These are phyloP conservation scores for Meredithiella fracta DNA, from an alignment of 2,329 filamentous ascomycete genomes.

Conservation along the genomic window DNA sequence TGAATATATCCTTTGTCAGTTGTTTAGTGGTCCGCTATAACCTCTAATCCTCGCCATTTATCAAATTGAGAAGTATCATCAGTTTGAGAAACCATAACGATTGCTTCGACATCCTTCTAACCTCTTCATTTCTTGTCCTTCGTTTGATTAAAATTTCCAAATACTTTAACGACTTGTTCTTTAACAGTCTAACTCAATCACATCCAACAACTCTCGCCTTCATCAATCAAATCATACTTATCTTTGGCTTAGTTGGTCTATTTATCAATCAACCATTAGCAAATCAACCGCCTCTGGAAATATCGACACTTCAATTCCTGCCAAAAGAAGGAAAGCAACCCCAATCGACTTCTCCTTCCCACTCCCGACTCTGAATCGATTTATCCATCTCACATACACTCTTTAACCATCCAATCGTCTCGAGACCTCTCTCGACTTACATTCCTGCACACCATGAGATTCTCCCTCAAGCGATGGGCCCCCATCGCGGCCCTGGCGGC, in stretches of 20 bases:
- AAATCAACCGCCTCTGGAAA: background rate
- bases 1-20: background rate
- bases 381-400: background rate
- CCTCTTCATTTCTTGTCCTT: slow-evolving; percentile 4
- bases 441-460: slow-evolving; percentile 26
- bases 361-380: too few relatives aligned
- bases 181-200: background rate
- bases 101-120: background rate
- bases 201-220: background rate
- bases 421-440: too few relatives aligned
- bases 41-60: background rate
- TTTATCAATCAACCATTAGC: background rate
- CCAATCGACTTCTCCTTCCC: too few relatives aligned
- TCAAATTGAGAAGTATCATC: too few relatives aligned
- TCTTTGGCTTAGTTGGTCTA: slow-evolving; percentile 1
- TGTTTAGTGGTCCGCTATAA: background rate
- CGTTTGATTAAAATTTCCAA: slow-evolving; percentile 6
- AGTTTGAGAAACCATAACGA: background rate
- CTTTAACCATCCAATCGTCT: too few relatives aligned
- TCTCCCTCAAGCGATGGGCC: slow-evolving; percentile 23
- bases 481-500: slow-evolving; percentile 21
- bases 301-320: background rate
- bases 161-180: slow-evolving; percentile 1
- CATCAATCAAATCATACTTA: background rate
- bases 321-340: background rate